Conservation (phyloP, 306 rosid species). For the Carpinus viminea region DNA sequence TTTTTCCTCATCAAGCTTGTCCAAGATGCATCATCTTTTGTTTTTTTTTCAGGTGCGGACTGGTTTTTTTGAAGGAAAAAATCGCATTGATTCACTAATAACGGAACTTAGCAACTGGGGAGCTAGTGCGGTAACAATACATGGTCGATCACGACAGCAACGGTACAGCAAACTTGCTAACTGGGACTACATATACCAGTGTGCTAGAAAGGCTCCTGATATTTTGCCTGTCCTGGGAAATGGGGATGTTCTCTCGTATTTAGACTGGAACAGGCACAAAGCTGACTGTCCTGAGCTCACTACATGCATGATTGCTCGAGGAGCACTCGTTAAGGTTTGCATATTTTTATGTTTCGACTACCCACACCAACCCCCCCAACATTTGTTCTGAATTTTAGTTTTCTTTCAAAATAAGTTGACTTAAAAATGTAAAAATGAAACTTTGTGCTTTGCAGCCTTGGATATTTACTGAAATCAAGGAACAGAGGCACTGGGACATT, state of each 20-base stretch:
- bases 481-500: constrained; percentile 94
- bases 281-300: constrained; percentile 75
- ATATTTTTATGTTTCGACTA: constrained; percentile 1
- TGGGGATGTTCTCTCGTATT: constrained; percentile 79
- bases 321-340: constrained; percentile 84
- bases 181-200: constrained; percentile 82
- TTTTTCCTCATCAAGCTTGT: constrained; percentile 14
- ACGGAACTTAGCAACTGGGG: constrained; percentile 83
- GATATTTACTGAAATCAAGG: constrained; percentile 93
- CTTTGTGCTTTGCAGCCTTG: constrained; percentile 72
- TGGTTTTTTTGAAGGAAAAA: constrained; percentile 88
- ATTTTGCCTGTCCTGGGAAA: constrained; percentile 76
- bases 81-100: constrained; percentile 80
- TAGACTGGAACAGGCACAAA: constrained; percentile 77
- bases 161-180: constrained; percentile 98
- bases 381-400: constrained; percentile 1
- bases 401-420: background rate
- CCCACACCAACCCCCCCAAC: background rate
- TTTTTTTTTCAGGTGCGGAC: constrained; percentile 64
- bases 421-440: constrained; percentile 15
- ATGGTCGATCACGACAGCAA: constrained; percentile 95
- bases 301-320: constrained; percentile 87
- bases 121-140: constrained; percentile 81
- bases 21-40: constrained; percentile 9
- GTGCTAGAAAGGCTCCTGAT: constrained; percentile 64